Base-by-base conservation (phyloP, 441 rosid genomes). In the Brassica hybrid region DNA sequence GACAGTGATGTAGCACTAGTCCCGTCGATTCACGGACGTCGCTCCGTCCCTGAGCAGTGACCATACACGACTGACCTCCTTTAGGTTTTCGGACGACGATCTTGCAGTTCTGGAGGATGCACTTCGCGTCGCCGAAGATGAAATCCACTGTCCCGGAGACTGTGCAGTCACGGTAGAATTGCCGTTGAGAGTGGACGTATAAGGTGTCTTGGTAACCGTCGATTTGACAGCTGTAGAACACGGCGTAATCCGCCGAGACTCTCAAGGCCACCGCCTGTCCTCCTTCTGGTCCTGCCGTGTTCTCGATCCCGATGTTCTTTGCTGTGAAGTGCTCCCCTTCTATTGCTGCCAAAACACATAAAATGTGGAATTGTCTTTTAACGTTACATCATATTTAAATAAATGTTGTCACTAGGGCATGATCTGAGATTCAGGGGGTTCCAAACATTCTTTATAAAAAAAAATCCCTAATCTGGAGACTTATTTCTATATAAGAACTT, bases 161-260 rank as follows among this genome's bases (percentile, higher is more conserved):
- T 71, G 86, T 82, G 72, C 97, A 91, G 60, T 90, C 91, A 1
- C 95, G 88, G 84, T 88, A 94, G 88, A 86, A 94, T 64, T 94
- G 98, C 6, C 95, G 84, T 54, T 91, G 84, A 34, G 91, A 84
- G 81, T 92, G 97, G 10, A 71, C 73, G 79, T 86, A 92, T 48
- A 94, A 91, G 0, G 98, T 89, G 84, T 85, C 88, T 87, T 92
- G 97, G 83, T 81, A 84, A 0, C 91, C 98, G 30, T 87, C 86
- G 54, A 94, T 80, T 9, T 74, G 86, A 80, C 93, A 90, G 67
- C 76, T 87, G 84, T 84, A 75, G 87, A 92, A 87, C 7, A 90
- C 72, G 23, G 93, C 81, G 80, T 27, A 77, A 19, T 94, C 95
- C 0, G 91, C 74, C 14, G 85, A 82, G 0, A 89, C 93, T 19